A percentile compares a stretch with the other conserved stretches of the same genome.
Evolutionary conservation across 1,284 basidiomycete species (phyloP).

Genomic region (Somion occarium): DNA sequence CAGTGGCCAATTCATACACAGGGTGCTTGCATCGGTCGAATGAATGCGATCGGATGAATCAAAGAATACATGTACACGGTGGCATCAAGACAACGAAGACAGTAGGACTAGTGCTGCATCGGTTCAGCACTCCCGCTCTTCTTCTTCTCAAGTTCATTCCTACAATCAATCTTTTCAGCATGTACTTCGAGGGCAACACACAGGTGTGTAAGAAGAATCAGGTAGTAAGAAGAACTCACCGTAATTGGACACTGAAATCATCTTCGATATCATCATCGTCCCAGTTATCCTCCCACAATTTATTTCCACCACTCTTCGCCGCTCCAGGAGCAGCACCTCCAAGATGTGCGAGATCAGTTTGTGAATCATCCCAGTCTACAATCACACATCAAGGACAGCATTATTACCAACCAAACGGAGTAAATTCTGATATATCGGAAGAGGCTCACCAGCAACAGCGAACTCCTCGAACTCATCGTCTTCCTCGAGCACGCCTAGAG

Average conservation of each 20-base stretch:
- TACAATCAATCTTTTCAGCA: conserved; percentile 22
- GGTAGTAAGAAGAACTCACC: conserved; percentile 46
- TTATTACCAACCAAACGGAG: neutral
- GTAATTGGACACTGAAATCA: conserved; percentile 92
- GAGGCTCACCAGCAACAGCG: conserved; percentile 55
- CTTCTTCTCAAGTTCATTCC: conserved; percentile 65
- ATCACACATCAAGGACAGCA: neutral
- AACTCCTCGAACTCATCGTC: conserved; percentile 87
- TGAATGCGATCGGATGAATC: too few relatives aligned
- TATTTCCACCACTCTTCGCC: conserved; percentile 72
- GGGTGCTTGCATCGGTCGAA: too few relatives aligned
- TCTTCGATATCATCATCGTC: conserved; percentile 99
- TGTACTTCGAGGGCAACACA: neutral
- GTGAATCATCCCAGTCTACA: conserved; percentile 81
- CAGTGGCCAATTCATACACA: too few relatives aligned
- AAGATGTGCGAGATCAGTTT: conserved; percentile 76
- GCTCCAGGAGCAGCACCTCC: conserved; percentile 66
- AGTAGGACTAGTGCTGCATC: conserved; percentile 53
- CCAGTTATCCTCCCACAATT: conserved; percentile 99
- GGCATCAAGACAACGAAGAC: neutral
- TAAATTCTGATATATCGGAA: too few relatives aligned
- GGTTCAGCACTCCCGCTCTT: conserved; percentile 39
- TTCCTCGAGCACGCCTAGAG: conserved; percentile 75
- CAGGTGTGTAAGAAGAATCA: neutral
- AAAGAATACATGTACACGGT: neutral